phyloP scores from a whole-genome alignment of 257 asterid species.

The Vinca minor region DNA sequence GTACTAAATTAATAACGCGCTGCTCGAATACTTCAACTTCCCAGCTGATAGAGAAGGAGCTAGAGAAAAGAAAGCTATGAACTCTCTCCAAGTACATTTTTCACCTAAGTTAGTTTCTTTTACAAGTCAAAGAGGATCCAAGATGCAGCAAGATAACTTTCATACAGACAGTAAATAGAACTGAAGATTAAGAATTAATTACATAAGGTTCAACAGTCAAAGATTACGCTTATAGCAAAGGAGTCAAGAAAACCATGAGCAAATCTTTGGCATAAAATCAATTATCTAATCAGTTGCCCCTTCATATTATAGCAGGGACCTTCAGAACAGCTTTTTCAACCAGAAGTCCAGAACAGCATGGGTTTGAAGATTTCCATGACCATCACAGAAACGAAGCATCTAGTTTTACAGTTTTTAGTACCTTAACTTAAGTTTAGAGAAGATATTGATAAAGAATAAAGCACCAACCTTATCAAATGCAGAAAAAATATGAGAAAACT shows the following conservation, averaged over 20 bases:
- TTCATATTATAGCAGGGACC: background rate
- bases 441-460: background rate
- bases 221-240: background rate
- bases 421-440: background rate
- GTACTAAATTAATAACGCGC: too few species aligned
- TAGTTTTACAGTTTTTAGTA: background rate
- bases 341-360: too few species aligned
- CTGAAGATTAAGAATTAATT: background rate
- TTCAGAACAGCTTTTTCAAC: too few species aligned
- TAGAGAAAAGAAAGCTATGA: background rate
- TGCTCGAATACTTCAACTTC: too few species aligned
- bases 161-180: background rate
- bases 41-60: too few species aligned
- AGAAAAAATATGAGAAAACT: constrained; percentile 67
- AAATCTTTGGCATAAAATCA: background rate
- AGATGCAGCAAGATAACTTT: background rate
- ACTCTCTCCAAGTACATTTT: background rate
- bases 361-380: background rate
- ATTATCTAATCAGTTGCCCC: background rate
- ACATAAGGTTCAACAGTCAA: background rate
- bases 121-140: background rate
- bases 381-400: background rate
- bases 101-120: background rate
- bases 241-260: background rate
- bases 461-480: constrained; percentile 74